Base-by-base conservation (phyloP, 495 filamentous ascomycete species). In the Podospora fimiseda region DNA sequence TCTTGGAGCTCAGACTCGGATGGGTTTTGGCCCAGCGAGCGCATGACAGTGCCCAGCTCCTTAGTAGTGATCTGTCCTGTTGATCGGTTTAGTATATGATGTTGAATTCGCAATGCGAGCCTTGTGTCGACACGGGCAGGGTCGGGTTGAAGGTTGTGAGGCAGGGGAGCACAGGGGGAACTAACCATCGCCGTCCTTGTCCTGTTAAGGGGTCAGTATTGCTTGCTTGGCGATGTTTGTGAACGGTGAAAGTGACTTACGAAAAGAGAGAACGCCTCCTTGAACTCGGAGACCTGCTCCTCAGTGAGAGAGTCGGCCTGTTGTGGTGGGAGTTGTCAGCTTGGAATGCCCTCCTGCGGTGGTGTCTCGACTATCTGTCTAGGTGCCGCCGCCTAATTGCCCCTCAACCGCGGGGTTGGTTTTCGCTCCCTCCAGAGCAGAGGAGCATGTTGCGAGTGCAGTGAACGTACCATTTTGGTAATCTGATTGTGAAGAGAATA, bases 171-270 rank as follows among this genome's bases (percentile, higher is more conserved):
- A 53, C 38, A 43, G n/a, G 43, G 41, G 36, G 48, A 52, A 90
- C 90, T 85, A 73, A 98, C 93, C 93, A 90, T 98, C 94, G 66
- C 94, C 93, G 80, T 98, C 94, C 76, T 98, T 98, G 82, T 98
- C 93, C 93, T 98, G 66, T 72, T 61, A 9, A 16, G 48, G 27
- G 15, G 56, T 55, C n/a, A 59, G 43, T 47, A 50, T 42, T 16
- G 19, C 19, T 33, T n/a, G 27, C 37, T 19, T 3, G 16, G 18
- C 33, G 36, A 37, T 15, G 15, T 20, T 15, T 36, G n/a, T 24
- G 48, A 50, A 24, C 2, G 41, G 22, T 40, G 15, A 15, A 20
- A 13, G 1, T 23, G 16, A 90, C 93, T 87, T 81, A 98, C 93
- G 73, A 98, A 98, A 36, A 98, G 86, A 70, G 93, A 98, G 79